Evolutionary conservation across 352 stramenopile species (phyloP).

Genomic region (Pythium insidiosum): DNA sequence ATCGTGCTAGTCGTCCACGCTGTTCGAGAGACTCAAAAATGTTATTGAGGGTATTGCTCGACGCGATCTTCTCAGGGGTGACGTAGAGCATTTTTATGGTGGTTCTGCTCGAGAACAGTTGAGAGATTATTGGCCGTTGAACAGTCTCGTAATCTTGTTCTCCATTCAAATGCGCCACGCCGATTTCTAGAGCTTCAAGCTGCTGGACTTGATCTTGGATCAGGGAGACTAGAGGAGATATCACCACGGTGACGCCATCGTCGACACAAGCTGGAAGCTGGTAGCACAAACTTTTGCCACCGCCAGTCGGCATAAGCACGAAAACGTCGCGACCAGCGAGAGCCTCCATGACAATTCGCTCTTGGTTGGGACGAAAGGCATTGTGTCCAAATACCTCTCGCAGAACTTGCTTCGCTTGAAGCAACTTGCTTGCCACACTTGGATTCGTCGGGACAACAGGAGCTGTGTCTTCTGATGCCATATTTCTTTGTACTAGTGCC

Average conservation of each 20-base stretch:
- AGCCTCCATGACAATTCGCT: conserved; percentile 90
- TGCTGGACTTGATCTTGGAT: conserved; percentile 99
- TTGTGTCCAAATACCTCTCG: conserved; percentile 94
- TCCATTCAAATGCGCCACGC: conserved; percentile 77
- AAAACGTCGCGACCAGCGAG: conserved; percentile 95
- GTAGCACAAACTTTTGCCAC: conserved; percentile 98
- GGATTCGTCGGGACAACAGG: conserved; percentile 21
- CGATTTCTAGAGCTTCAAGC: conserved; percentile 89
- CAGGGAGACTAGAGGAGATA: conserved; percentile 97
- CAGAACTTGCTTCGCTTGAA: conserved; percentile 58
- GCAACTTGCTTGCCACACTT: conserved; percentile 55
- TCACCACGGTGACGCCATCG: conserved; percentile 94
- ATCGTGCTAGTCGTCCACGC: conserved; percentile 87
- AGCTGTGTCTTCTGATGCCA: too few relatives aligned
- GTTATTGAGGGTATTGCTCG: conserved; percentile 77
- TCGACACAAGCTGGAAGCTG: conserved; percentile 88
- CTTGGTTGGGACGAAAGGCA: conserved; percentile 92
- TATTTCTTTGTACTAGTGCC: too few relatives aligned
- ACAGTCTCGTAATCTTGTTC: conserved; percentile 84
- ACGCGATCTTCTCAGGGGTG: conserved; percentile 96
- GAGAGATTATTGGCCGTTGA: conserved; percentile 80
- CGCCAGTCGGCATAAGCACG: conserved; percentile 98
- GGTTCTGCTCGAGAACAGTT: conserved; percentile 78
- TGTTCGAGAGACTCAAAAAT: conserved; percentile 80
- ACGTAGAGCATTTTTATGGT: conserved; percentile 97